phyloP scores from a whole-genome alignment of 2,329 filamentous ascomycete species.

The Karstenula rhodostoma region DNA sequence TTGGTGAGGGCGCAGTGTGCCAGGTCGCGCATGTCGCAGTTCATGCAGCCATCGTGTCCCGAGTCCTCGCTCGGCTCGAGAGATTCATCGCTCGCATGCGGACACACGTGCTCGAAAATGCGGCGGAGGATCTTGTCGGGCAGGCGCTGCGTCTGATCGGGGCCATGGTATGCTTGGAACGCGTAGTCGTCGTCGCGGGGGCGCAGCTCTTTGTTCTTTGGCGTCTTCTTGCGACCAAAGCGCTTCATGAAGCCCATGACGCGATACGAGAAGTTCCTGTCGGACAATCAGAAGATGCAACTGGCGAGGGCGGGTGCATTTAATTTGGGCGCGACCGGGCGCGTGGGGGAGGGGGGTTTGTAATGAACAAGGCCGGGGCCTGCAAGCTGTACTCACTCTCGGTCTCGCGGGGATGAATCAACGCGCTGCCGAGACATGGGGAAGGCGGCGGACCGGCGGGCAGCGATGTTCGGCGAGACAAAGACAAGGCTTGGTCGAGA shows the following conservation, averaged over 20 bases:
- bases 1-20: constrained; percentile 79
- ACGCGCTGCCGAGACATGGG: constrained; percentile 40
- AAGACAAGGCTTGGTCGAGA: background rate
- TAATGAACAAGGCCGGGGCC: constrained; percentile 16
- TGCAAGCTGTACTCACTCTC: constrained; percentile 32
- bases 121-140: constrained; percentile 74
- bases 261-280: constrained; percentile 37
- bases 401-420: constrained; percentile 36
- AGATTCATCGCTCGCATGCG: constrained; percentile 73
- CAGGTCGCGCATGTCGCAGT: constrained; percentile 90
- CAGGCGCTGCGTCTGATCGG: constrained; percentile 60
- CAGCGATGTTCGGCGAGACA: background rate
- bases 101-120: constrained; percentile 85
- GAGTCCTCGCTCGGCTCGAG: constrained; percentile 86
- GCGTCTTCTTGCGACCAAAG: constrained; percentile 54
- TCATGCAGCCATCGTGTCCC: constrained; percentile 83
- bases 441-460: constrained; percentile 21
- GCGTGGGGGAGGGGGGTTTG: constrained; percentile 20
- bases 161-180: constrained; percentile 46
- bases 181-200: constrained; percentile 43
- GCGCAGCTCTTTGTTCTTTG: constrained; percentile 45
- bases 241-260: constrained; percentile 61
- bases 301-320: constrained; percentile 24
- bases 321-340: constrained; percentile 24
- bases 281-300: constrained; percentile 26